These are phyloP conservation scores for Raphanus raphanistrum DNA, from an alignment of 345 rosid species.

Conservation along the genomic window DNA sequence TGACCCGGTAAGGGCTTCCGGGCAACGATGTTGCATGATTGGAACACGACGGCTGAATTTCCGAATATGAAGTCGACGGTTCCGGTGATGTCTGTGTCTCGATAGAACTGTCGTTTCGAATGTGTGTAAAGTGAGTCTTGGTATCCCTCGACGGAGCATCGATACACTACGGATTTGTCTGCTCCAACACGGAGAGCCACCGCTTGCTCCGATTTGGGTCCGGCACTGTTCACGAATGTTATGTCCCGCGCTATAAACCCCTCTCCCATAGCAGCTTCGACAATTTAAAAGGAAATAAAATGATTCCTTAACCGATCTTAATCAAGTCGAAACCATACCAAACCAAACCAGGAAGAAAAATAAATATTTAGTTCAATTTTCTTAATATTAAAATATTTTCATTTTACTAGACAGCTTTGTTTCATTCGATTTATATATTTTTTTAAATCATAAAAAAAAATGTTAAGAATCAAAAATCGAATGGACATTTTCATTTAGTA, in stretches of 20 bases:
- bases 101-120: slow-evolving; percentile 57
- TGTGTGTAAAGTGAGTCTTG: slow-evolving; percentile 68
- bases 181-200: slow-evolving; percentile 66
- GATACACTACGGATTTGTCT: slow-evolving; percentile 47
- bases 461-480: no score
- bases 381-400: background rate
- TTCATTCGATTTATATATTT: no score
- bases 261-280: slow-evolving; percentile 53
- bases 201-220: slow-evolving; percentile 58
- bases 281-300: background rate
- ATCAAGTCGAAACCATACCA: background rate
- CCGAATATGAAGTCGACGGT: slow-evolving; percentile 74
- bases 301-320: background rate
- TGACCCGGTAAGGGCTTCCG: slow-evolving; percentile 49
- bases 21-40: slow-evolving; percentile 54
- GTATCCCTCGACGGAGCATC: slow-evolving; percentile 50
- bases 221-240: slow-evolving; percentile 64
- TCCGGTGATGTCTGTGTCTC: slow-evolving; percentile 49
- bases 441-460: no score
- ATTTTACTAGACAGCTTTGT: no score
- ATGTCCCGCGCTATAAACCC: slow-evolving; percentile 62
- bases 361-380: background rate
- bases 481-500: no score
- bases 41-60: slow-evolving; percentile 60
- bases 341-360: background rate